Evolutionary conservation across 352 stramenopile species (phyloP), one percentile per base, ranked within the genome.

Genomic region (Phytophthora agathidicida): DNA sequence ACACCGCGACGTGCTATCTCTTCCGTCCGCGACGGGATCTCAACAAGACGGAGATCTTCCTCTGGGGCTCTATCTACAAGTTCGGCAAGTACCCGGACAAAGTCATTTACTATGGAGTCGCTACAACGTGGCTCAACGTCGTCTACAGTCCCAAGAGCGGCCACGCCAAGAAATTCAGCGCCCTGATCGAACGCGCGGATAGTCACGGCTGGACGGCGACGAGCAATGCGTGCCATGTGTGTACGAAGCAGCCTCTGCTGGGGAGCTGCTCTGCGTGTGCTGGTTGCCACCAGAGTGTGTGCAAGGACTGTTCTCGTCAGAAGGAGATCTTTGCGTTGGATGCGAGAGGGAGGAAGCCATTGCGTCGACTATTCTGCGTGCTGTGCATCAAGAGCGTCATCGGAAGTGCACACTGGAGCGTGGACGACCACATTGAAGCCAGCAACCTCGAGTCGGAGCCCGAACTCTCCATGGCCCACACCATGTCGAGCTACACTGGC

Each of bases 251-350:
- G 24, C 60, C 44, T 19, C 61, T 58, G 17, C 58, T 65, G 28
- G 39, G 27, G 35, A 65, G 50, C 43, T 63, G 68, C 20, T 43
- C 43, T 2, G 9, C 51, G 7, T 81, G 72, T 19, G 60, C 68
- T 20, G 68, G 64, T 0, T 81, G 72, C 31, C 62, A 63, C 11
- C 60, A 82, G 62, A 73, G 53, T 28, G 64, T 67, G n/a, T 82
- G 73, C 42, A 74, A 66, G 58, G 55, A 62, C 17, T 82, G 73
- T 27, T 70, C 67, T 2, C 41, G 50, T 3, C 45, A 64, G 11
- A 59, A 61, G 14, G 17, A 31, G 9, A 59, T 70, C 50, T 77
- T 73, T 56, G 39, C 64, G 20, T 39, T 77, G 3, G 57, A 69
- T 28, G 20, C 36, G 26, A 73, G 62, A 45, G 36, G 52, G 16